phyloP scores from a whole-genome alignment of 75 land plant genomes.

The Pinus tabuliformis region DNA sequence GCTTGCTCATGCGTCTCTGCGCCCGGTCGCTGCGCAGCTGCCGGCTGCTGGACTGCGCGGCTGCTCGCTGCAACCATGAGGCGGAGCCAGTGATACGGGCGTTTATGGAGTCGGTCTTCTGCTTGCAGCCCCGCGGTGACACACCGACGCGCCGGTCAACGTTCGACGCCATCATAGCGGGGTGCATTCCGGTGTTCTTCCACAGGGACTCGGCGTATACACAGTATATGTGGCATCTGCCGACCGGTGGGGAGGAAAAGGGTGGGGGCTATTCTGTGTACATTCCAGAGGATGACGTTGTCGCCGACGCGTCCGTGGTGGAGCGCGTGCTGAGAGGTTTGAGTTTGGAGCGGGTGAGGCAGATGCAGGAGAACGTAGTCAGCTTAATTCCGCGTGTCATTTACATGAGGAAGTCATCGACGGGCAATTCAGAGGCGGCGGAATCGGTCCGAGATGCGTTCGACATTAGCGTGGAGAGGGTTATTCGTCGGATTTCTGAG shows the following conservation, averaged over 20 bases:
- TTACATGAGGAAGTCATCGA: no score
- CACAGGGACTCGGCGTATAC: constrained; percentile 16
- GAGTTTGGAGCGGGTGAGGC: no score
- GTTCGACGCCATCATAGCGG: no score
- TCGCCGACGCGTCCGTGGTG: not conserved
- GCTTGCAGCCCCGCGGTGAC: no score
- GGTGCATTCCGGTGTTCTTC: constrained; percentile 4
- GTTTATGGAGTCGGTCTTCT: no score
- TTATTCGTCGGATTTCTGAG: not conserved
- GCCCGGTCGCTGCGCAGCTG: not conserved
- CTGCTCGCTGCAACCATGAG: no score
- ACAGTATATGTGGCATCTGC: constrained; percentile 8
- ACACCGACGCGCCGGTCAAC: no score
- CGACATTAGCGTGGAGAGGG: not conserved
- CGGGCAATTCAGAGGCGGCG: no score
- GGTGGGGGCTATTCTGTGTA: not conserved
- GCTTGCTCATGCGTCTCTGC: not conserved
- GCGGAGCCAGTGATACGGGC: no score
- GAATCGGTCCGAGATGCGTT: not conserved
- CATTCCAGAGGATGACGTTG: not conserved
- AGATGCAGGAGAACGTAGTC: not conserved
- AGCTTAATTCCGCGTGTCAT: no score
- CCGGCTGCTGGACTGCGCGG: not conserved
- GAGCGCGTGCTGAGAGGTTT: not conserved
- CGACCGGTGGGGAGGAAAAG: not conserved